These are phyloP conservation scores for Grigorovia yakushimaensis DNA, from an alignment of 805 yeast species.

Conservation along the genomic window DNA sequence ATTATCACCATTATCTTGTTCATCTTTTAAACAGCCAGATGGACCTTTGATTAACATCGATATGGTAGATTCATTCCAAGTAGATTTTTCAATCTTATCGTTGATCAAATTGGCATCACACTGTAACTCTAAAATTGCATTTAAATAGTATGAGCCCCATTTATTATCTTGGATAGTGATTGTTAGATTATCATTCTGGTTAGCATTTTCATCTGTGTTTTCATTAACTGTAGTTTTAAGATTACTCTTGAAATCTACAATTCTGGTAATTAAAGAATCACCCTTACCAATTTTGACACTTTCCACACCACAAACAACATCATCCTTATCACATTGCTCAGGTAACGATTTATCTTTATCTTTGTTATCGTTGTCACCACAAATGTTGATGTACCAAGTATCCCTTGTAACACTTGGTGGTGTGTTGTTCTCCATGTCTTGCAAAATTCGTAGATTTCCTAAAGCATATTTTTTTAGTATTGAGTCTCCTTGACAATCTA, in stretches of 20 bases:
- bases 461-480: conserved; percentile 19
- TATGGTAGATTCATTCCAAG: conserved; percentile 21
- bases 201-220: conserved; percentile 15
- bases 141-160: conserved; percentile 60
- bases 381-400: conserved; percentile 65
- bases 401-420: conserved; percentile 67
- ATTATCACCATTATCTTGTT: conserved; percentile 16
- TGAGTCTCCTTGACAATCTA: conserved; percentile 17
- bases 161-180: conserved; percentile 41
- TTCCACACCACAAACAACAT: conserved; percentile 69
- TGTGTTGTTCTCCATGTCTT: conserved; percentile 41
- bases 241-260: conserved; percentile 43
- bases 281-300: conserved; percentile 20
- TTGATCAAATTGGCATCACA: conserved; percentile 37
- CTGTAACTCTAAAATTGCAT: conserved; percentile 37
- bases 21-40: conserved; percentile 33
- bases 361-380: conserved; percentile 33
- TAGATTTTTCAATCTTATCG: conserved; percentile 14
- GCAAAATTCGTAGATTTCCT: conserved; percentile 31
- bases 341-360: conserved; percentile 27
- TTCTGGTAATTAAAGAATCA: conserved; percentile 44
- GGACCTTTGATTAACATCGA: conserved; percentile 32
- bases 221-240: conserved; percentile 22
- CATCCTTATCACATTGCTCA: conserved; percentile 52
- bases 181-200: conserved; percentile 26